A percentile compares a stretch with the other conserved stretches of the same genome.
phyloP scores from a whole-genome alignment of 1,284 basidiomycete species.

The Fistulinella staudtii region DNA sequence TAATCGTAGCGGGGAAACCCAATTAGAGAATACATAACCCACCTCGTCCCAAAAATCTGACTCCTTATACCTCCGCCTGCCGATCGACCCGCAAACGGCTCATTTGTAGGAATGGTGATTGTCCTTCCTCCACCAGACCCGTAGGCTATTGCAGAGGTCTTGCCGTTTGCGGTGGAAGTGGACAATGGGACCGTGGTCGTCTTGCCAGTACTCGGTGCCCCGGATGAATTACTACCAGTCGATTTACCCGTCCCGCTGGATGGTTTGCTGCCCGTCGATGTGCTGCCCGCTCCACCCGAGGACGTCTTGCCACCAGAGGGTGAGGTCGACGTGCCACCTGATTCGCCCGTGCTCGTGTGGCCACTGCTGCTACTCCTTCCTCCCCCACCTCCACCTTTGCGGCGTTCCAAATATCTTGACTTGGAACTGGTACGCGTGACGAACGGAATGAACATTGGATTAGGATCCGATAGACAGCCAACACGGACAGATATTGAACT shows the following conservation, averaged over 20 bases:
- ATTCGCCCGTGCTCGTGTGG: conserved; percentile 10
- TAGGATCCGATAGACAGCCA: not conserved
- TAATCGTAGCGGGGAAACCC: not conserved
- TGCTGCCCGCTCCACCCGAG: not conserved
- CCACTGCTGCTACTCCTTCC: conserved; percentile 24
- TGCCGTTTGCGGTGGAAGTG: conserved; percentile 26
- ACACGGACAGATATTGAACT: no score
- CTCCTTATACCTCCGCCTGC: conserved; percentile 40
- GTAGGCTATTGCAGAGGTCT: conserved; percentile 32
- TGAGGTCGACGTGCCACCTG: conserved; percentile 9
- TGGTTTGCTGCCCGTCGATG: conserved; percentile 13
- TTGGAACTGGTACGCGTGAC: conserved; percentile 15
- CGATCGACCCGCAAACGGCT: conserved; percentile 40
- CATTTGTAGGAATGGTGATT: conserved; percentile 38
- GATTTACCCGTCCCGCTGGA: conserved; percentile 17
- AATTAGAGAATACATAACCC: conserved; percentile 7
- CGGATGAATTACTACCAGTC: no score
- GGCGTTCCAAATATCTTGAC: conserved; percentile 13
- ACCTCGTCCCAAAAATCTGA: conserved; percentile 41
- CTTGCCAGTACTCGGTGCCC: conserved; percentile 16
- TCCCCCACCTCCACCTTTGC: conserved; percentile 31
- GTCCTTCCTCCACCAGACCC: conserved; percentile 36
- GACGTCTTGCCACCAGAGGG: not conserved
- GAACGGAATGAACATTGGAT: conserved; percentile 36
- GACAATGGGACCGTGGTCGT: conserved; percentile 26